Base-by-base conservation (phyloP, 2,329 filamentous ascomycete genomes). In the Xylariaceae sp. region DNA sequence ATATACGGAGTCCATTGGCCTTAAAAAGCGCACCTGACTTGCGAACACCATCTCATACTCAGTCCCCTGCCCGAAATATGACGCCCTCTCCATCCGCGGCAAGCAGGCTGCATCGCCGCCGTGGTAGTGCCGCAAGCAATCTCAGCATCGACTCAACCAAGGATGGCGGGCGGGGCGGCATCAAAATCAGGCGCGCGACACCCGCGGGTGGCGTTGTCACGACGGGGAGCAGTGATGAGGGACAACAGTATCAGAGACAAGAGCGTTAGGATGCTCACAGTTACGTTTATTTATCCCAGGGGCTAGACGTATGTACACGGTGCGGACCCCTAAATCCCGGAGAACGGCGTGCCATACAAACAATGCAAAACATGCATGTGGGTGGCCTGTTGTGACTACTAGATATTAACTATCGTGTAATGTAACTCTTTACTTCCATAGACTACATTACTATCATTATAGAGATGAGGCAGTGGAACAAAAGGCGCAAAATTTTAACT, bases 101-200 rank as follows among this genome's bases (percentile, higher is more conserved):
- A n/a, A 53, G 30, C 23, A 64, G 52, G 36, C 49, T 50, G 15
- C 48, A 50, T 33, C 62, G 53, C 37, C 60, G 67, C 29, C 64
- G 64, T 21, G 59, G 63, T 15, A 72, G 69, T 49, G 62, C 57
- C 29, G 61, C 60, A 5, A 76, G 73, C 55, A 72, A 64, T 40
- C 67, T 77, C 13, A 77, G 73, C 44, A 46, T 77, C 23, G 74
- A 74, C 33, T 68, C 72, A n/a, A 70, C 73, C 55, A 66, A 50
- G 40, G 61, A 63, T 62, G 72, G 67, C 3, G 68, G 71, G 29
- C 39, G 55, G 20, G 21, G 57, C n/a, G 75, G 74, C 2, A 78
- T 78, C 50, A 72, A 65, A 26, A 67, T 78, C 27, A 74, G 72
- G 6, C 65, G 69, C 5, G 69, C 73, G 21, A 74, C 67, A 52